phyloP scores from a whole-genome alignment of 768 basidiomycete genomes.

The Pisolithus tinctorius region DNA sequence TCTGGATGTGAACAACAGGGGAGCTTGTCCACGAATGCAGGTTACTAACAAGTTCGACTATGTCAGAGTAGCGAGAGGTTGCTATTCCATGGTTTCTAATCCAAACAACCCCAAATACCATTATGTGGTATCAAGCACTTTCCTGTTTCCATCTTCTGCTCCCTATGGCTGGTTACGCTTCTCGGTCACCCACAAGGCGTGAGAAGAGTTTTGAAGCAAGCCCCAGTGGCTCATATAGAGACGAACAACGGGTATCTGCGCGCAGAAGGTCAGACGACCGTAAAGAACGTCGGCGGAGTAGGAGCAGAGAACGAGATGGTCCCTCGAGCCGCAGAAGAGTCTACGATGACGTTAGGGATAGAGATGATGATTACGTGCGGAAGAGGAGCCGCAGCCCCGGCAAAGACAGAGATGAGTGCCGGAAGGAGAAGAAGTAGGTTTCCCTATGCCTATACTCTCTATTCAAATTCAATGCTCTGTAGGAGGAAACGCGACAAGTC shows the following conservation, averaged over 20 bases:
- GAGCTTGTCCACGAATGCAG: no score
- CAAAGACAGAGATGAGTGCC: slow-evolving; percentile 21
- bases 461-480: slow-evolving; percentile 7
- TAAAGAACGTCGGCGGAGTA: slow-evolving; percentile 25
- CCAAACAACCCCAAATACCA: background rate
- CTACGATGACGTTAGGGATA: slow-evolving; percentile 23
- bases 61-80: no score
- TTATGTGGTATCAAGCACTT: background rate
- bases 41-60: no score
- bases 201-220: slow-evolving; percentile 21
- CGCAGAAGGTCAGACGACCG: slow-evolving; percentile 26
- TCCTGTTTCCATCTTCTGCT: background rate
- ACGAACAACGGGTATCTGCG: slow-evolving; percentile 25
- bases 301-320: slow-evolving; percentile 23
- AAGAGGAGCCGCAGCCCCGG: slow-evolving; percentile 17
- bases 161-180: slow-evolving; percentile 39
- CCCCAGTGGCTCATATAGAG: slow-evolving; percentile 29
- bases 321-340: slow-evolving; percentile 24
- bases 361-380: slow-evolving; percentile 31
- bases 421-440: slow-evolving; percentile 44
- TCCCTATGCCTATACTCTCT: background rate
- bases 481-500: slow-evolving; percentile 84
- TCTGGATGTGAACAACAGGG: slow-evolving; percentile 3
- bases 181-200: slow-evolving; percentile 41
- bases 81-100: background rate